Base-by-base conservation (phyloP, 2,329 filamentous ascomycete genomes). In the Venturia asperata region DNA sequence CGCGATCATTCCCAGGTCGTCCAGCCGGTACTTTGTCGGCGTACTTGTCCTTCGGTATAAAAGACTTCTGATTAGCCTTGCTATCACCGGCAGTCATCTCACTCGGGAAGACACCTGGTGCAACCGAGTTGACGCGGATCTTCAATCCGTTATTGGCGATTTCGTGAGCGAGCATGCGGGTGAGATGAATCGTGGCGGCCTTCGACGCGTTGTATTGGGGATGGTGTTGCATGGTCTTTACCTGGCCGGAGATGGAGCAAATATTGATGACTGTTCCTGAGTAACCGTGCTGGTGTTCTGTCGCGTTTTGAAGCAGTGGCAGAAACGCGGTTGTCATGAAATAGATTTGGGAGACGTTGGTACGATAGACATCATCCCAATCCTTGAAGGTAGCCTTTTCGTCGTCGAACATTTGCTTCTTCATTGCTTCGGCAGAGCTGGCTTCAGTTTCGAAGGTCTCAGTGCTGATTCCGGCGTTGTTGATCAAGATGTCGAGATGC, bases 101-200 rank as follows among this genome's bases (percentile, higher is more conserved):
- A 17, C 77, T 80, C 0, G 82, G 82, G 71, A 85, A 85, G 3
- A 85, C 77, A 39, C 82, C 82, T 0, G 82, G 83, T 2, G 83
- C 81, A 68, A 86, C 84, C 60, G 75, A 78, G 72, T 86, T 86
- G 67, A 86, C 77, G 17, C 83, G 74, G 63, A 86, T 80, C 72
- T 84, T 82, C 62, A 84, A 73, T 5, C 76, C 77, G 41, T 77
- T 76, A 49, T 79, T 77, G n/a, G 79, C 77, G 37, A 86, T 78
- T 65, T 84, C 81, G 11, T 77, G 77, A 0, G 82, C 81, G 10
- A 86, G 75, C 76, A 84, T 78, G 68, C 80, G 80, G 34, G 80
- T 85, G 15, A 85, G 73, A 67, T 86, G 83, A 58, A 84, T 80
- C 9, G 78, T 72, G 1, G 81, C 81, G 21, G 77, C 79, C 69